Evolutionary conservation across 176 grass and related monocot genomes (phyloP).

Genomic region (Avena atlantica): DNA sequence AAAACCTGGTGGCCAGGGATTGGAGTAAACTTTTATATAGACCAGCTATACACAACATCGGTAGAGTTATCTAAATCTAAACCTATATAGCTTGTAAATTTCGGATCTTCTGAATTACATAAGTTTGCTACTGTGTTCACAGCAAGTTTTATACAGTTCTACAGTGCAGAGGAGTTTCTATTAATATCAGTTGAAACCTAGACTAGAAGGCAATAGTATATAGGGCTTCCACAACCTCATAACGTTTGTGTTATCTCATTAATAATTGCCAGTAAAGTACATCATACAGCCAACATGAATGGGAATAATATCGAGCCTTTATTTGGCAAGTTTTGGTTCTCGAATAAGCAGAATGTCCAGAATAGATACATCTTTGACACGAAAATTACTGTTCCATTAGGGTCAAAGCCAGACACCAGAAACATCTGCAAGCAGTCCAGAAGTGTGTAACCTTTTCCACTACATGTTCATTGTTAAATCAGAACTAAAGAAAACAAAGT

Average conservation of each 20-base stretch:
- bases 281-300: neutral
- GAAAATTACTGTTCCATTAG: neutral
- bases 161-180: neutral
- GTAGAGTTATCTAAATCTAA: neutral
- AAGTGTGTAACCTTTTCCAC: neutral
- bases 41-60: neutral
- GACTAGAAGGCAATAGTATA: neutral
- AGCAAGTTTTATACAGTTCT: neutral
- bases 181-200: neutral
- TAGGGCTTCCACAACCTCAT: neutral
- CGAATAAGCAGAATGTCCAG: neutral
- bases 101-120: neutral
- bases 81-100: no score
- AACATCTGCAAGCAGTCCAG: neutral
- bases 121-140: neutral
- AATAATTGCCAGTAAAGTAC: neutral
- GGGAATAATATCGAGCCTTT: neutral
- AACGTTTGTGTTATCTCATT: neutral
- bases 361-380: neutral
- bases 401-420: slow-evolving; percentile 4
- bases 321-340: neutral
- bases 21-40: neutral
- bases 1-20: neutral
- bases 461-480: neutral
- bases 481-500: neutral